phyloP scores from a whole-genome alignment of 768 basidiomycete species.

The Rossbeevera mucosa region DNA sequence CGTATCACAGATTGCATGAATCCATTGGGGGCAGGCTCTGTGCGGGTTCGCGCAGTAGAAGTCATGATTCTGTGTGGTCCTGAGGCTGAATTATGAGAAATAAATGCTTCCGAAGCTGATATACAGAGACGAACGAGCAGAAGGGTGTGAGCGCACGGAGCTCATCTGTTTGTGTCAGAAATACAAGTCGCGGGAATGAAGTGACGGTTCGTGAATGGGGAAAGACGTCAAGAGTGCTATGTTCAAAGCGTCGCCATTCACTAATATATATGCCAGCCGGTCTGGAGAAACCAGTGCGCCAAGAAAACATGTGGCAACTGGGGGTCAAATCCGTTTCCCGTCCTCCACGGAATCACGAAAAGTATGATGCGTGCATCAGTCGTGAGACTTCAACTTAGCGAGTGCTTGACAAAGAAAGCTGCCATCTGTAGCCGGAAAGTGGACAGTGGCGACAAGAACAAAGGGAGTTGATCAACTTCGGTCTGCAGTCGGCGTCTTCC shows the following conservation, averaged over 20 bases:
- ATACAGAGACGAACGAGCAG: conserved; percentile 3
- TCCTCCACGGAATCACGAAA: not conserved
- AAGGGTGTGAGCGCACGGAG: conserved; percentile 3
- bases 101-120: not conserved
- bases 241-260: not conserved
- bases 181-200: not conserved
- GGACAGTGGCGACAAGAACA: not conserved
- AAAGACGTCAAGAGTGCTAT: not conserved
- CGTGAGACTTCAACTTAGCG: not conserved
- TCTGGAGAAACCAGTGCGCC: conserved; percentile 9
- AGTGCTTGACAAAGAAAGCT: not conserved
- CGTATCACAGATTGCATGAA: conserved; percentile 22
- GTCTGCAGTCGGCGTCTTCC: not conserved
- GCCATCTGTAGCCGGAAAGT: not conserved
- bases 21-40: conserved; percentile 13
- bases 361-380: not conserved
- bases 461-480: not conserved
- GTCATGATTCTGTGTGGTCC: conserved; percentile 15
- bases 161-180: conserved; percentile 6
- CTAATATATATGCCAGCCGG: not conserved
- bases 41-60: conserved; percentile 8
- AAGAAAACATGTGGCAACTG: conserved; percentile 2
- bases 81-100: not conserved
- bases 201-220: conserved; percentile 3
- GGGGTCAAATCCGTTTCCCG: not conserved